These are phyloP conservation scores for Plasmodium vinckei DNA, from an alignment of 169 alveolate genomes.

Conservation along the genomic window DNA sequence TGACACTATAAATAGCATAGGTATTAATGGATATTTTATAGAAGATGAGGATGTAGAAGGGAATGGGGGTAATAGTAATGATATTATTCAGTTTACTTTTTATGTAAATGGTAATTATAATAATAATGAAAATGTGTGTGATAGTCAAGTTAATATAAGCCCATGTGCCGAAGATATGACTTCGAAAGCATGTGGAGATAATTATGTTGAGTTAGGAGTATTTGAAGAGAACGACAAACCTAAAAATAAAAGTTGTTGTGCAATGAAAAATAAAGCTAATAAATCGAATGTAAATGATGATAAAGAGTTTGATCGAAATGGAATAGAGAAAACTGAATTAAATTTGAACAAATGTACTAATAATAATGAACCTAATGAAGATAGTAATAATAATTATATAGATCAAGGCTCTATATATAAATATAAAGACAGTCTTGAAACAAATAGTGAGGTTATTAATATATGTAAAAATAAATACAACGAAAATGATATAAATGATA, in stretches of 20 bases:
- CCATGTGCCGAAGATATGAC: background rate
- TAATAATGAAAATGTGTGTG: constrained; percentile 5
- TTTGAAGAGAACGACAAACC: background rate
- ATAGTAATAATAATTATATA: too few species aligned
- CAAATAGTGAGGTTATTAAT: too few species aligned
- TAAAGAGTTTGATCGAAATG: background rate
- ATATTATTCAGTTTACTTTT: constrained; percentile 6
- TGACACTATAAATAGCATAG: constrained; percentile 9
- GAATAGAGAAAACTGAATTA: too few species aligned
- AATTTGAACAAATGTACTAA: too few species aligned
- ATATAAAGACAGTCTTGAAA: too few species aligned
- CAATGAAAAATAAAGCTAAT: background rate
- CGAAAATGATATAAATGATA: background rate
- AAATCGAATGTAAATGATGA: background rate
- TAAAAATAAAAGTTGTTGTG: background rate
- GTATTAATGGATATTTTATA: constrained; percentile 48
- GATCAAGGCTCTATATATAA: too few species aligned
- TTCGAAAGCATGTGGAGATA: background rate
- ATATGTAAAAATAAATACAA: background rate
- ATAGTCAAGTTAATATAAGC: background rate
- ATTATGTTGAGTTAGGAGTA: background rate
- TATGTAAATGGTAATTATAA: background rate
- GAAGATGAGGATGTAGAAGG: constrained; percentile 10
- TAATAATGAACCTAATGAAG: too few species aligned
- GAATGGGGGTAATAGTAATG: background rate